Evolutionary conservation across 192 early-diverging fungal genomes (phyloP).

Genomic region (Umbelopsis sp.): DNA sequence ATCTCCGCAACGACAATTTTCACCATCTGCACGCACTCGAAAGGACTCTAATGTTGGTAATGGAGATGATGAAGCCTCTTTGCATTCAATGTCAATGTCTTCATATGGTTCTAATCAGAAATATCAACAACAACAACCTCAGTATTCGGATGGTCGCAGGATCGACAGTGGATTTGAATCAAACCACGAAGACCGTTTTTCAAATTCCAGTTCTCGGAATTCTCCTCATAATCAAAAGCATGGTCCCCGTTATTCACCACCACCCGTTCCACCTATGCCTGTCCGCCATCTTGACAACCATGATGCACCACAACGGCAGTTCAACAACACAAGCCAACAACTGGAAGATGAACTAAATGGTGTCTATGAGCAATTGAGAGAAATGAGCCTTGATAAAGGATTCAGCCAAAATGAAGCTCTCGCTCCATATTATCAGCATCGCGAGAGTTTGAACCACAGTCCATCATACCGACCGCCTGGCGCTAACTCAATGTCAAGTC

Average conservation of each 20-base stretch:
- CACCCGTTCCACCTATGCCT: constrained; percentile 41
- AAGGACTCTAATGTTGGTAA: constrained; percentile 24
- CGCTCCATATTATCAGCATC: neutral
- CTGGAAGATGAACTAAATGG: constrained; percentile 13
- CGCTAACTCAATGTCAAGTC: neutral
- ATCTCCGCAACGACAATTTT: constrained; percentile 17
- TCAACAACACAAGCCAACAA: constrained; percentile 7
- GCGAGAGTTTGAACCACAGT: neutral
- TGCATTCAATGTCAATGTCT: constrained; percentile 21
- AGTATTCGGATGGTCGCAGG: constrained; percentile 29
- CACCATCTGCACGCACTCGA: constrained; percentile 17
- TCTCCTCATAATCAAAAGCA: constrained; percentile 29
- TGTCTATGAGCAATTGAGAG: constrained; percentile 8
- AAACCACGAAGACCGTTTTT: constrained; percentile 32
- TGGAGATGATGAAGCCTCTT: constrained; percentile 13
- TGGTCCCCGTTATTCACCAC: constrained; percentile 18
- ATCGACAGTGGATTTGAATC: constrained; percentile 46
- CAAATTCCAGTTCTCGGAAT: constrained; percentile 25
- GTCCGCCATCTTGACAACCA: constrained; percentile 3
- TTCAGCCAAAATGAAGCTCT: neutral
- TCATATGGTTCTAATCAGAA: constrained; percentile 25
- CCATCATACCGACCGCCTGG: neutral
- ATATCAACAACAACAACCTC: neutral
- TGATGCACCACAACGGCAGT: neutral
- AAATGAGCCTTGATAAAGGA: constrained; percentile 1